Base-by-base conservation (phyloP, 129 eudicot genomes). In the Gnaphalium uliginosum region DNA sequence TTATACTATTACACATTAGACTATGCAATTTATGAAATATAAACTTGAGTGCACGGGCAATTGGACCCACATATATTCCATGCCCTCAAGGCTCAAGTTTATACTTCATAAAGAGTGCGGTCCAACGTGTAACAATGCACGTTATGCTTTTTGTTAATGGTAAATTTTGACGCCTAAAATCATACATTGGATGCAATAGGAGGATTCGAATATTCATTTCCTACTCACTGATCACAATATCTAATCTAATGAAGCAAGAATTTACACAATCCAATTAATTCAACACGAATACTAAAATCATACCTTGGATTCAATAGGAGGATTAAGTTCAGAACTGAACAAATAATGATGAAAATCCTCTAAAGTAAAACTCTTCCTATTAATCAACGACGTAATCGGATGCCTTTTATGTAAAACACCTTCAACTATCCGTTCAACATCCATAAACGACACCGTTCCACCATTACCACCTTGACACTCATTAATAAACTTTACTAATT, bases 281-380 rank as follows among this genome's bases (percentile, higher is more conserved):
- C 37, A 6, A n/a, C 60, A n/a, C 19, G n/a, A 54, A 13, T 11
- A 10, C 5, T 9, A 62, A 15, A 64, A 1, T 25, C 41, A 32
- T 78, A 92, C 97, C 88, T 87, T 81, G 61, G 84, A 80, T 66
- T 73, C 61, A 65, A 87, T 82, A 4, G 96, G 91, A 46, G 96
- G 89, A 66, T 92, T 92, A 54, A 89, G 90, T n/a, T 92, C 93
- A 54, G 79, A 80, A 7, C 77, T 85, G 61, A 92, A 92, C 32
- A 92, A 83, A 78, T 73, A 92, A 66, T 86, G 84, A 75, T 84
- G 90, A 70, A 92, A 92, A 81, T 92, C 96, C 26, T 92, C 96
- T 24, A 92, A 80, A 11, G 93, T 76, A 21, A 92, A 88, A 56
- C 81, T 75, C 66, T 79, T 81, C 74, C 96, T 84, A 30, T 84